These are phyloP conservation scores for Cladosporium sp. DNA, from an alignment of 2,329 filamentous ascomycete genomes.

Conservation along the genomic window DNA sequence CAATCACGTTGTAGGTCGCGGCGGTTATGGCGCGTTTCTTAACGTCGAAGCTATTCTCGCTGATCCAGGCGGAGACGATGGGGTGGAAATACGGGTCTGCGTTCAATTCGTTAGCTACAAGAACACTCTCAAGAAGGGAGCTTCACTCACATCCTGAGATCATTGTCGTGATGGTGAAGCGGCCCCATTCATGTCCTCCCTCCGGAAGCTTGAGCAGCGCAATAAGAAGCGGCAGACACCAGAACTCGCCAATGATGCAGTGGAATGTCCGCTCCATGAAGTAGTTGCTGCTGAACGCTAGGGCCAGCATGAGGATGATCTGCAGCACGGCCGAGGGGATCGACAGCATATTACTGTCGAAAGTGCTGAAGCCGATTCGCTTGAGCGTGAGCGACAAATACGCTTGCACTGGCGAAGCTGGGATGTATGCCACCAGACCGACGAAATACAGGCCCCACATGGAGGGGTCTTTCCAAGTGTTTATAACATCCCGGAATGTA, in stretches of 20 bases:
- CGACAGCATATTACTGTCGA: constrained; percentile 38
- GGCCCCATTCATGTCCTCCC: constrained; percentile 32
- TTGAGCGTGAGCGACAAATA: constrained; percentile 14
- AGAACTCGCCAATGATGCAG: constrained; percentile 36
- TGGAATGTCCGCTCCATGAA: constrained; percentile 49
- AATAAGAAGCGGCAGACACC: constrained; percentile 36
- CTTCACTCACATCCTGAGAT: constrained; percentile 24
- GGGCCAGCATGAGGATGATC: constrained; percentile 47
- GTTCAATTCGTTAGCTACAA: constrained; percentile 31
- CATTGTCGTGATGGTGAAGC: constrained; percentile 34
- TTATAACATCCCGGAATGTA: constrained; percentile 13
- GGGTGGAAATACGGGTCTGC: constrained; percentile 45
- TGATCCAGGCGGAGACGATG: constrained; percentile 55
- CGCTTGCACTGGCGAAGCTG: constrained; percentile 38
- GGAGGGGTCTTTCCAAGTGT: constrained; percentile 1
- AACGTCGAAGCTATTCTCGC: constrained; percentile 57
- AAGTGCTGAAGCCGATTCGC: constrained; percentile 24
- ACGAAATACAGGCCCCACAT: constrained; percentile 19
- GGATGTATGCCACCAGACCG: constrained; percentile 15
- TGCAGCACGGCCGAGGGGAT: constrained; percentile 39
- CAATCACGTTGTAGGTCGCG: constrained; percentile 32
- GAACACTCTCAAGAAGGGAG: constrained; percentile 31
- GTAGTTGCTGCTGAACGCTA: constrained; percentile 45
- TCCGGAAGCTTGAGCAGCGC: constrained; percentile 32
- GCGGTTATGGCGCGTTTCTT: constrained; percentile 45